These are phyloP conservation scores for Suillus fuscotomentosus DNA, from an alignment of 768 basidiomycete genomes.

Conservation along the genomic window DNA sequence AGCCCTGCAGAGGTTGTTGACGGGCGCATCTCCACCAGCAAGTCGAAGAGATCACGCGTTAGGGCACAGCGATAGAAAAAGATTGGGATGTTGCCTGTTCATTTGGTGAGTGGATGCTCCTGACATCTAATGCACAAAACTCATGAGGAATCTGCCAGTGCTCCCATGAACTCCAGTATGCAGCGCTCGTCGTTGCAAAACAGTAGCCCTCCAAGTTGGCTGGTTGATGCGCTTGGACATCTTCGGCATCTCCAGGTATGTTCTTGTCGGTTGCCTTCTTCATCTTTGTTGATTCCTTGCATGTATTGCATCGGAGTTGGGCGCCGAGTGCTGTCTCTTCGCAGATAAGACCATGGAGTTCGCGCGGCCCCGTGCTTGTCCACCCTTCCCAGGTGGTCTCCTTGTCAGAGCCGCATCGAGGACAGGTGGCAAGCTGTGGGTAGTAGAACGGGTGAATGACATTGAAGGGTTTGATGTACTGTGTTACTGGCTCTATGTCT, in stretches of 20 bases:
- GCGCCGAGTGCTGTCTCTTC: neutral
- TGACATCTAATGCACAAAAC: too few species aligned
- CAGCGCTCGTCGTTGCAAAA: too few species aligned
- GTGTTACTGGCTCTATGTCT: neutral
- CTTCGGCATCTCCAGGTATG: too few species aligned
- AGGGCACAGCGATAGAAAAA: conserved; percentile 19
- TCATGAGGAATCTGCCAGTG: too few species aligned
- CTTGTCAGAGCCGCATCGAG: too few species aligned
- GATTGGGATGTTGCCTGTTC: conserved; percentile 15
- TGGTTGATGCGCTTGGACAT: too few species aligned
- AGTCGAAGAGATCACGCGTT: conserved; percentile 21
- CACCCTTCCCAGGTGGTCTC: neutral
- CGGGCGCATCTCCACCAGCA: conserved; percentile 21
- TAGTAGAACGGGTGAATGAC: too few species aligned
- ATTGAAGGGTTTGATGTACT: neutral
- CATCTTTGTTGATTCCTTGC: neutral
- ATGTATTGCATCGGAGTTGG: neutral
- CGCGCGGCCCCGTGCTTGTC: neutral
- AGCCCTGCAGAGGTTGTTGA: conserved; percentile 18
- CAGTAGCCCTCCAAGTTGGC: too few species aligned
- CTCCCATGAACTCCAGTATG: too few species aligned
- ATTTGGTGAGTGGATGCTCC: too few species aligned
- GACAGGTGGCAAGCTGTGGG: too few species aligned
- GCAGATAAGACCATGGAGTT: neutral
- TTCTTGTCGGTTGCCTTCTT: too few species aligned